Base-by-base conservation (phyloP, 2,329 filamentous ascomycete genomes). In the Fusarium tanahbumbuense region DNA sequence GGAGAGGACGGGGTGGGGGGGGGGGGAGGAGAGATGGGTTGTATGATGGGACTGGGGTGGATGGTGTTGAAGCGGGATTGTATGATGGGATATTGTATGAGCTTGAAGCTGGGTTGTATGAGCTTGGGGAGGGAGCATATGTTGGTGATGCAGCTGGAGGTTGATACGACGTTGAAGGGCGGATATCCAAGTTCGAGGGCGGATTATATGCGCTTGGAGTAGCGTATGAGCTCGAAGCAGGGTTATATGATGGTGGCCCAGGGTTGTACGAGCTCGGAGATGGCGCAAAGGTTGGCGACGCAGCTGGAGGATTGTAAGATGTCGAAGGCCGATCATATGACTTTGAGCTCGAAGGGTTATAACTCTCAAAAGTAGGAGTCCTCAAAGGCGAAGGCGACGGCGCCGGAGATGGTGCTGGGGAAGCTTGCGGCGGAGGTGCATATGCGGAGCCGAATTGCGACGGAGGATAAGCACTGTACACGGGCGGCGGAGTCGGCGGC, bases 381-480 rank as follows among this genome's bases (percentile, higher is more conserved):
- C 32, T 34, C 12, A 50, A n/a, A 16, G 62, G 62, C n/a, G 52
- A 49, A 22, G 28, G 28, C 12, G 28, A 3, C 12, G 28, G 28
- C 28, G 2, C 28, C 28, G 28, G 28, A 30, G 28, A 45, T 10
- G 52, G 28, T 12, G 53, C 18, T 8, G 30, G 5, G 30, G 45
- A 48, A 30, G 46, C 20, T 10, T 28, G 10, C 16, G 32, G 11
- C 12, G 50, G 52, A 18, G 18, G 42, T 45, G 47, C 59, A 25
- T 56, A 56, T 42, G 44, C 45, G 55, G 30, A 37, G 45, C 55
- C 55, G 55, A 50, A 52, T 23, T 40, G 46, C 13, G 46, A 28
- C 28, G 46, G 34, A 52, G 49, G 49, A 41, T 64, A 64, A 49
- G 61, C 60, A 53, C 56, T 70, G 54, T 72, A 72, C 41, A 59